Base-by-base conservation (phyloP, 73 alveolate species). In the Paramecium bursaria region DNA sequence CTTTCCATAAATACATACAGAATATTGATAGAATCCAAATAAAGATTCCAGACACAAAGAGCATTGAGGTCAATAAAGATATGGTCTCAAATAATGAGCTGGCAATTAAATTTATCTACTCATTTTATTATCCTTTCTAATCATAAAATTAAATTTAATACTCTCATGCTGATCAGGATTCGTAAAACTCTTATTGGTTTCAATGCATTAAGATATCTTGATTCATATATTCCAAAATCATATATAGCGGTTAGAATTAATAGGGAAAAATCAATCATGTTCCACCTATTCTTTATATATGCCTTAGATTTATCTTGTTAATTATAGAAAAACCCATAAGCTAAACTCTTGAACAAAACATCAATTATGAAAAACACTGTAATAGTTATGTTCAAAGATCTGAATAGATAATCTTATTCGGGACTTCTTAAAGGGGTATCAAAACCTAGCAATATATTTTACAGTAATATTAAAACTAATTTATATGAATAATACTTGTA, bases 1-100 rank as follows among this genome's bases (percentile, higher is more conserved):
- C 80, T 61, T 33, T 61, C 80, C 80, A 61, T 1, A 61, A 15
- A 5, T 25, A 33, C 80, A 61, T 61, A 61, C 80, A 61, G 39
- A 61, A 61, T 31, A 61, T 61, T 5, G 55, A 33, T 0, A 61
- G 22, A 15, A 61, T 61, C 80, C 80, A 61, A 61, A 61, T 61
- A 35, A 19, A 30, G 26, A 61, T 61, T n/a, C 80, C 80, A 30
- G 80, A 22, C 3, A 61, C 80, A 35, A 61, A 61, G 1, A 61
- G 30, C 80, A 61, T 61, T 0, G 80, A 61, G 0, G 80, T 14
- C 17, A 61, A 33, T 15, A 61, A 61, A 4, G 80, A 61, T 30
- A 61, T 61, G 11, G 80, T 61, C 11, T 61, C 23, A 15, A 61
- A 61, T 4, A 61, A 33, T 11, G 80, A 61, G 14, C 49, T 33